phyloP scores from a whole-genome alignment of 2,329 filamentous ascomycete species.

The Sclerotinia nivalis region DNA sequence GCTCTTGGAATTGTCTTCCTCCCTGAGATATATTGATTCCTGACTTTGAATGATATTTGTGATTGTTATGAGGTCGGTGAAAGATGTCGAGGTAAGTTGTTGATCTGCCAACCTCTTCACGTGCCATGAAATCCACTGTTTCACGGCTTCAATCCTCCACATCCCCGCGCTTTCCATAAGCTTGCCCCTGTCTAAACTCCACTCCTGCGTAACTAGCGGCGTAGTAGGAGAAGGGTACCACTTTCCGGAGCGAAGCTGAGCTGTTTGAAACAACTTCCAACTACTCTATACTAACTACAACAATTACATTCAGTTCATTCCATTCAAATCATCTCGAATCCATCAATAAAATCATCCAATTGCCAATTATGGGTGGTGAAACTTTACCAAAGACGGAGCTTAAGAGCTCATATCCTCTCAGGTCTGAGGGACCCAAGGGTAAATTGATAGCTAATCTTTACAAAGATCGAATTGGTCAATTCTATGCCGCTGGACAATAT shows the following conservation, averaged over 20 bases:
- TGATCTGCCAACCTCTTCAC: constrained; percentile 14
- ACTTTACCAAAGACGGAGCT: constrained; percentile 33
- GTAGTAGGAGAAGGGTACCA: constrained; percentile 7
- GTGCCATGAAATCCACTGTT: background rate
- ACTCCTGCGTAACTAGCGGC: constrained; percentile 23
- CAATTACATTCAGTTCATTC: background rate
- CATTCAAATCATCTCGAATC: background rate
- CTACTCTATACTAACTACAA: background rate
- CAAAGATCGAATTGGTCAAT: constrained; percentile 77
- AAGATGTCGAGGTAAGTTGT: constrained; percentile 22
- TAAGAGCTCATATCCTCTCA: constrained; percentile 40
- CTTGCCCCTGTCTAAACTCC: constrained; percentile 18
- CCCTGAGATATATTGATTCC: background rate
- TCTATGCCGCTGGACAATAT: constrained; percentile 79
- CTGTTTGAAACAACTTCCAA: background rate
- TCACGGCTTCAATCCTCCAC: constrained; percentile 8
- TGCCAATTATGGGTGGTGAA: constrained; percentile 42
- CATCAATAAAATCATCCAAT: constrained; percentile 26
- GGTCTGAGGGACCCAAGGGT: constrained; percentile 55
- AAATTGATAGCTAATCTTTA: constrained; percentile 86
- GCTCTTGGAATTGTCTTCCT: background rate
- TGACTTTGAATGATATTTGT: background rate
- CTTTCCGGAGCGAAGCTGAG: constrained; percentile 4
- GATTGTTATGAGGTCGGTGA: background rate
- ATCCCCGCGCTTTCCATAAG: constrained; percentile 19